A percentile compares a stretch with the other conserved stretches of the same genome.
Conservation (phyloP, 2,329 filamentous ascomycete species). For the Talaromyces sp. region DNA sequence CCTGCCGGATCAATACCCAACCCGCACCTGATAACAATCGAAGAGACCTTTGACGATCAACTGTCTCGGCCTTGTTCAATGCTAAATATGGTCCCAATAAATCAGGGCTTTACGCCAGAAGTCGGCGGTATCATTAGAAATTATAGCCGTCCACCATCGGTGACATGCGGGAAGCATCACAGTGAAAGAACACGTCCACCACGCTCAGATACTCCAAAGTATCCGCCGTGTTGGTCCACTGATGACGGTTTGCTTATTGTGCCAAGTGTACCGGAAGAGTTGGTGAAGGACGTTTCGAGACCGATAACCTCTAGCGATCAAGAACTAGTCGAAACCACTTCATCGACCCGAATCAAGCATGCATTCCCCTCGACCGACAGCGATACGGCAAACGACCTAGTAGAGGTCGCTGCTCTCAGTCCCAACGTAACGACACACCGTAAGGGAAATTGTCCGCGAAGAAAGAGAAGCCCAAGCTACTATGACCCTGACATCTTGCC, state of each 20-base stretch:
- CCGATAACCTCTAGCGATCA: not conserved
- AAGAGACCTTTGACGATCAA: not conserved
- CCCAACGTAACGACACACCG: conserved; percentile 14
- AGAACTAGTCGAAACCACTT: not conserved
- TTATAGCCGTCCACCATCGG: not conserved
- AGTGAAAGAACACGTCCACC: not conserved
- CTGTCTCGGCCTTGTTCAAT: not conserved
- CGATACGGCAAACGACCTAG: not conserved
- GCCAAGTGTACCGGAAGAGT: conserved; percentile 13
- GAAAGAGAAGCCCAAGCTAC: conserved; percentile 13
- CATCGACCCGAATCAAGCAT: not conserved
- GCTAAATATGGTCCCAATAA: not conserved
- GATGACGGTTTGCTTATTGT: conserved; percentile 17
- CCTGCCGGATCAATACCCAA: not conserved
- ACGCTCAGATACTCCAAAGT: not conserved
- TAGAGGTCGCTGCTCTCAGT: conserved; percentile 7
- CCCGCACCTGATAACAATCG: conserved; percentile 6
- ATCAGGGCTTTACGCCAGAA: not conserved
- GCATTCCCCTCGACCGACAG: not conserved
- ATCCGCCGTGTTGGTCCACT: conserved; percentile 13
- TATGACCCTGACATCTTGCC: conserved; percentile 16
- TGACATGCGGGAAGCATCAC: not conserved
- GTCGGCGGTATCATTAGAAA: not conserved
- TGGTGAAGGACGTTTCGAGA: not conserved
- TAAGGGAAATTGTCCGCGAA: conserved; percentile 12